A percentile compares a stretch with the other conserved stretches of the same genome.
Conservation (phyloP, 2,329 filamentous ascomycete species). For the Dactylellina sp. region DNA sequence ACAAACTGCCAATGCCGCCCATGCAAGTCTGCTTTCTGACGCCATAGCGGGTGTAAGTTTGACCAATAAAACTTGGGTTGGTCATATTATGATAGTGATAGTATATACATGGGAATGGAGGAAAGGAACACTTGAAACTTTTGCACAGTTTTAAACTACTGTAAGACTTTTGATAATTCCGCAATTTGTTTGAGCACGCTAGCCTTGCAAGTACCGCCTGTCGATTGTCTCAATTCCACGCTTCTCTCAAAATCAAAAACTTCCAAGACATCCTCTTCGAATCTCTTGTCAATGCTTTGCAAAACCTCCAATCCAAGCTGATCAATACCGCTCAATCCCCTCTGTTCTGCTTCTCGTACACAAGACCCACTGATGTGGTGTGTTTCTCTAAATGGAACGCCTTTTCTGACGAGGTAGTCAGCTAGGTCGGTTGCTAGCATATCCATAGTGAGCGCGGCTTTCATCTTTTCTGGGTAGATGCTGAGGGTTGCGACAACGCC, state of each 20-base stretch:
- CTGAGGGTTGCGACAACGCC: slow-evolving; percentile 81
- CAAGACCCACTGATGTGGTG: slow-evolving; percentile 81
- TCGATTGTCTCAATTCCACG: slow-evolving; percentile 81
- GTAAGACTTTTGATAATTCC: slow-evolving; percentile 62
- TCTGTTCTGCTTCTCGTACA: slow-evolving; percentile 78
- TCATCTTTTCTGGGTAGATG: slow-evolving; percentile 79
- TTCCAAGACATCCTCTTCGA: slow-evolving; percentile 76
- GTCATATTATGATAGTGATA: neutral
- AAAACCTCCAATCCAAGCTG: slow-evolving; percentile 75
- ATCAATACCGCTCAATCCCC: slow-evolving; percentile 74
- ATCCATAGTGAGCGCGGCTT: slow-evolving; percentile 79
- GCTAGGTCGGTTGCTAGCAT: slow-evolving; percentile 82
- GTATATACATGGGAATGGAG: neutral
- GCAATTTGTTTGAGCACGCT: slow-evolving; percentile 75
- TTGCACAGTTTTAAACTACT: neutral
- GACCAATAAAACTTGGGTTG: no score
- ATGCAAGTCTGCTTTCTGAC: no score
- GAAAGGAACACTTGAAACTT: neutral
- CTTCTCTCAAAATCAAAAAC: slow-evolving; percentile 84
- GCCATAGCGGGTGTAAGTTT: no score
- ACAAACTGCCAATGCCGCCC: no score
- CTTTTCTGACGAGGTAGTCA: slow-evolving; percentile 74
- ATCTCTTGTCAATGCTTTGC: slow-evolving; percentile 75
- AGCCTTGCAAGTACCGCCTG: slow-evolving; percentile 80
- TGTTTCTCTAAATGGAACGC: slow-evolving; percentile 81